A percentile compares a stretch with the other conserved stretches of the same genome.
These are phyloP conservation scores for Cladorrhinum samala DNA, from an alignment of 495 filamentous ascomycete genomes.

Conservation along the genomic window DNA sequence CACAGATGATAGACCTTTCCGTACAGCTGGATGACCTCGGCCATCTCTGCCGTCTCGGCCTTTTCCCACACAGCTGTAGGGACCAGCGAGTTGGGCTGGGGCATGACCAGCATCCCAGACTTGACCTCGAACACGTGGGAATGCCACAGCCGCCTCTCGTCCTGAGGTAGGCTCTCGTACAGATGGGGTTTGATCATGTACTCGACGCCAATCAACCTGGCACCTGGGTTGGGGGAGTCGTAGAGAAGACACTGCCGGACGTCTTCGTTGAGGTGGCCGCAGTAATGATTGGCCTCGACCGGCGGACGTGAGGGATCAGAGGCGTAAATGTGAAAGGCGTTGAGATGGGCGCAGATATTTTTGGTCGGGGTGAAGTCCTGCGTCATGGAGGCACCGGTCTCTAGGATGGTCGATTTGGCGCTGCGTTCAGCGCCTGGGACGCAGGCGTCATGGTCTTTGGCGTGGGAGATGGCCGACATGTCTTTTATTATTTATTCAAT, in stretches of 20 bases:
- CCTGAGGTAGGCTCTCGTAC: slow-evolving; percentile 55
- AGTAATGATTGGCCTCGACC: slow-evolving; percentile 84
- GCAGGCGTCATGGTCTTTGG: slow-evolving; percentile 12
- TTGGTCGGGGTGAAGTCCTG: slow-evolving; percentile 68
- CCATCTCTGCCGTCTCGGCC: slow-evolving; percentile 77
- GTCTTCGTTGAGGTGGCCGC: slow-evolving; percentile 65
- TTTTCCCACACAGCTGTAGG: slow-evolving; percentile 63
- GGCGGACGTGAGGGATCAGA: slow-evolving; percentile 55
- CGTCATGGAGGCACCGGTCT: slow-evolving; percentile 55
- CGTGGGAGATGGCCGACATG: slow-evolving; percentile 8
- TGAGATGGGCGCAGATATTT: slow-evolving; percentile 74
- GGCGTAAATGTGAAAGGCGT: slow-evolving; percentile 79
- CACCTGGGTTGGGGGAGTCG: slow-evolving; percentile 57
- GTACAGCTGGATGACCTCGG: slow-evolving; percentile 62
- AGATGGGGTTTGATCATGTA: slow-evolving; percentile 80
- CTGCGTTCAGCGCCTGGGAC: slow-evolving; percentile 47
- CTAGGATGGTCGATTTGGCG: slow-evolving; percentile 54
- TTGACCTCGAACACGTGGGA: slow-evolving; percentile 84
- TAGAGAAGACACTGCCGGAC: slow-evolving; percentile 81
- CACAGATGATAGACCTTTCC: slow-evolving; percentile 91
- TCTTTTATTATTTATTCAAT: neutral
- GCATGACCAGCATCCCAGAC: slow-evolving; percentile 81
- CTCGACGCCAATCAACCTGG: slow-evolving; percentile 78
- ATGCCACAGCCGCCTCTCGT: slow-evolving; percentile 74
- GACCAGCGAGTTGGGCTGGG: slow-evolving; percentile 44